Percentiles rank a stretch among this genome's conserved stretches.
Conservation (phyloP, 148 eudicot genomes). For the Fagopyrum tataricum region DNA sequence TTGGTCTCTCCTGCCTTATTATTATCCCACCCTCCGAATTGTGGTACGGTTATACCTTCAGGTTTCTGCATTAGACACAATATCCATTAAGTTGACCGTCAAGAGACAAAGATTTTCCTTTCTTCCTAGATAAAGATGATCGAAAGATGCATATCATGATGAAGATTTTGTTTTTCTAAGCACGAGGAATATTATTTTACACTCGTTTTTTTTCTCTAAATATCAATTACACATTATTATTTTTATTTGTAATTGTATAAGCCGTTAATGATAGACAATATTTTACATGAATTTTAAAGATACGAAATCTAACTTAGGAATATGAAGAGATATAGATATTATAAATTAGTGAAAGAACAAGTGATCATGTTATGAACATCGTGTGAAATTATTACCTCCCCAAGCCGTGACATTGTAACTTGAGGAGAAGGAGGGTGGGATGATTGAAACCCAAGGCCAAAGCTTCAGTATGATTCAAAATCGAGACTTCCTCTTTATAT, state of each 20-base stretch:
- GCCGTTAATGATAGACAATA: not conserved
- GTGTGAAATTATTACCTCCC: not conserved
- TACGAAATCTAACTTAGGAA: too few relatives aligned
- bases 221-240: too few relatives aligned
- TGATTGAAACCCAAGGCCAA: not conserved
- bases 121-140: not conserved
- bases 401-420: conserved; percentile 5
- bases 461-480: conserved; percentile 2
- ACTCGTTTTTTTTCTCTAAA: too few relatives aligned
- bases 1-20: conserved; percentile 1
- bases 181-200: too few relatives aligned
- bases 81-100: not conserved
- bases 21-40: conserved; percentile 14
- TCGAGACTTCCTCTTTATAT: not conserved
- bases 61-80: conserved; percentile 6
- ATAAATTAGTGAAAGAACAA: not conserved
- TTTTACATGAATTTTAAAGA: too few relatives aligned
- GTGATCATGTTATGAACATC: not conserved
- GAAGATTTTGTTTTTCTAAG: too few relatives aligned
- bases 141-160: too few relatives aligned
- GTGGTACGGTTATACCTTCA: not conserved
- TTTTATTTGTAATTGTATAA: too few relatives aligned
- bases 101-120: not conserved
- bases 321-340: not conserved
- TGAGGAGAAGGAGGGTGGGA: conserved; percentile 9